Evolutionary conservation across 2,329 filamentous ascomycete genomes (phyloP), one percentile per base, ranked within the genome.

Genomic region (Lachnellula cervina): DNA sequence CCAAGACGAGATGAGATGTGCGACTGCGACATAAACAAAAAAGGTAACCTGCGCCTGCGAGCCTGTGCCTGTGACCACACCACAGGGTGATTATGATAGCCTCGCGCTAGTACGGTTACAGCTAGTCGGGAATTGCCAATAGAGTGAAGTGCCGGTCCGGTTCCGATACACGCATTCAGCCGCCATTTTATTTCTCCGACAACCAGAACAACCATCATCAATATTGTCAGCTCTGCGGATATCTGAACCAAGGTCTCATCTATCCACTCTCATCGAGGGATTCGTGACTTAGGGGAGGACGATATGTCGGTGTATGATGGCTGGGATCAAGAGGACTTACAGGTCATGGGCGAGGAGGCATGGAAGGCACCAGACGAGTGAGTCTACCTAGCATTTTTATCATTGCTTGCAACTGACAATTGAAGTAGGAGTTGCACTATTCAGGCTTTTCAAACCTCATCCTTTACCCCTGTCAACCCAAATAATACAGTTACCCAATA

Each of bases 391-490:
- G 21, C 32, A 28, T 4, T 17, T 38, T 5, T 47, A 32, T 32
- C 40, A 14, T n/a, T 23, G 19, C 9, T 21, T 7, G 21, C 37
- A 19, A 45, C 51, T 58, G 32, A 58, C 38, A 32, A 13, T 44
- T 50, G 28, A 23, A 25, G 32, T 25, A 49, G 47, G 8, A 35
- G 14, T 46, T 7, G 35, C 7, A 35, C 14, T 38, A 8, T 11
- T 16, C 14, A 32, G 38, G 9, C 32, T 19, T 51, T 48, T 57
- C 19, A 45, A 35, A 37, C 55, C 23, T 38, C 53, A 57, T 61
- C 58, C 17, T 65, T 67, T 51, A 65, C 55, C 14, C 62, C 62
- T 2, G 54, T 66, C 47, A 64, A 66, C 48, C 34, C 19, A 13
- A 56, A 32, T 25, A 48, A 38, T 34, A 25, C 50, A 25, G 52